Evolutionary conservation across 176 grass and related monocot genomes (phyloP), one percentile per base, ranked within the genome.

Genomic region (Triticum urartu): DNA sequence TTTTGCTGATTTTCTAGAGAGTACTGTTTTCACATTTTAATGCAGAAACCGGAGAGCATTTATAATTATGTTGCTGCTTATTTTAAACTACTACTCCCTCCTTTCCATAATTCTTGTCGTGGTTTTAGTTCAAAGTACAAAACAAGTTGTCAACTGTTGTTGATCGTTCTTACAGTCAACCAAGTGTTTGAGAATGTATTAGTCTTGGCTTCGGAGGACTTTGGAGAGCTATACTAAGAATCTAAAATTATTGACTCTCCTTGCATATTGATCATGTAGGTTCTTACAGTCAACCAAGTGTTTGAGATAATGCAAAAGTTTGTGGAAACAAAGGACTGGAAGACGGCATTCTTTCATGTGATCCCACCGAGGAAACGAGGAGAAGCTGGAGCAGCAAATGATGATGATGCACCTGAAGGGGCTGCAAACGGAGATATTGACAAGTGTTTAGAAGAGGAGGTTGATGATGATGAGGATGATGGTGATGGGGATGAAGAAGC

Each of bases 261-360:
- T 59, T 75, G 1, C 47, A 20, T 83, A 3, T 69, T 79, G 40
- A 70, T 52, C 11, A 58, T 66, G 64, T 87, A 96, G 97, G 94
- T 98, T 75, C 92, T 98, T 68, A 98, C 94, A 75, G 97, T 98
- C 54, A 98, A 98, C 66, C 97, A 96, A 88, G 97, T 96, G 14
- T 95, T 92, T 20, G 97, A 98, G 84, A 98, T 98, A 91, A 90
- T 98, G 85, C 88, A 96, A 6, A 95, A 96, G 85, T 98, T 94
- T 72, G 78, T 91, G 63, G 97, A 98, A 91, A 92, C 94, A 83
- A 94, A 45, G 85, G 97, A 95, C 52, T 96, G 94, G 97, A 98
- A 94, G 86, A 89, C 90, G 9, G 92, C 97, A 64, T 98, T 98
- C 88, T 94, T 96, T 85, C 89, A 94, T 81, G 92, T 89, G 63